Base-by-base conservation (phyloP, 108 stramenopile species). In the Cylindrotheca closterium region DNA sequence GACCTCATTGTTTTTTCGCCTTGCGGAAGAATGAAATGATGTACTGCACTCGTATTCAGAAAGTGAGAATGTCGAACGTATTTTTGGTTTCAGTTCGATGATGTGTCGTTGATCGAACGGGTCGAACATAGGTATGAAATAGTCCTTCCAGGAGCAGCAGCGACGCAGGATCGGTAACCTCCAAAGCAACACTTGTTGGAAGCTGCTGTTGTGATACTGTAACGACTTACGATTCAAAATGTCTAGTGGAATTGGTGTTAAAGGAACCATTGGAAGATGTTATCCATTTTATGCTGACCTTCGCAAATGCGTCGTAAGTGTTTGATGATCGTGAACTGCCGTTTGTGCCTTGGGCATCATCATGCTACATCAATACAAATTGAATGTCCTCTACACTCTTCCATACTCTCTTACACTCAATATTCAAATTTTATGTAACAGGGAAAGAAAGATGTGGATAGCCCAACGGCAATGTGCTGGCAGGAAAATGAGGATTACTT, bases 231-330 rank as follows among this genome's bases (percentile, higher is more conserved):
- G n/a, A n/a, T n/a, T n/a, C 37, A 64, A 54, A 47, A 92, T 92
- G 91, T 80, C 88, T 47, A 87, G 86, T 51, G 91, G 88, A 73
- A 79, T 73, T 34, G 82, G 91, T 55, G 68, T 92, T 10, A 79
- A 69, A 23, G 91, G 91, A 17, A 74, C 79, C 19, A 67, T 87
- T 22, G 80, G 91, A 29, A 77, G 91, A 23, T 92, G 91, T 80
- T 92, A 87, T 68, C 84, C 86, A 18, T 92, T 89, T 72, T 92
- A 72, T 58, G 81, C 87, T 45, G 88, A 92, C 32, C 81, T 85
- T 28, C 79, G 82, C 73, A 85, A 85, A 45, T 92, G 87, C 57
- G 57, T 84, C 65, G 91, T 92, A 70, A 84, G 91, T 78, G 15
- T 27, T 27, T 56, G 33, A 1, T 34, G 21, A 29, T 19, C n/a